These are phyloP conservation scores for Baudoinia panamericana DNA, from an alignment of 495 filamentous ascomycete species.

Conservation along the genomic window DNA sequence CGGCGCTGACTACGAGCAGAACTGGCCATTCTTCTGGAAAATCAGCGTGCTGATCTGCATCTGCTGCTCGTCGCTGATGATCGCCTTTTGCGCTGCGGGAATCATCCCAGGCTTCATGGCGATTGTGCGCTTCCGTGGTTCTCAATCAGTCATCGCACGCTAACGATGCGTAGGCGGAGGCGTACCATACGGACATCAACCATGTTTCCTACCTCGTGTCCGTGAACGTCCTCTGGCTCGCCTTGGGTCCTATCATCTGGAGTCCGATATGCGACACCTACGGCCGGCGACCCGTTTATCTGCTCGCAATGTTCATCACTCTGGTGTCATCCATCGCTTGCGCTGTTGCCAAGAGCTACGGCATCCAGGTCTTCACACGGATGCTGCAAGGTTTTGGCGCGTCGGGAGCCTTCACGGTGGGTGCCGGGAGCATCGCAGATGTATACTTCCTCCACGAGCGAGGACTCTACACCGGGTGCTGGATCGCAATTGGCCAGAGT, in stretches of 20 bases:
- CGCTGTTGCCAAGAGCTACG: constrained; percentile 1
- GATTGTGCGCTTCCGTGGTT: background rate
- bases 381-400: constrained; percentile 2
- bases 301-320: background rate
- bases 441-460: background rate
- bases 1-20: background rate
- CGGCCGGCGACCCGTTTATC: background rate
- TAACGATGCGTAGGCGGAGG: background rate
- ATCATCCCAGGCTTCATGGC: background rate
- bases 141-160: background rate
- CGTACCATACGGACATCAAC: background rate
- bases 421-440: background rate
- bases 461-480: background rate
- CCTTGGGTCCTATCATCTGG: constrained; percentile 2
- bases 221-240: constrained; percentile 1
- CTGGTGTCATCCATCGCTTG: background rate
- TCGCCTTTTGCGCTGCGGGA: background rate
- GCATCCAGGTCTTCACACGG: background rate
- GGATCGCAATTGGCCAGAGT: background rate
- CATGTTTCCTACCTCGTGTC: constrained; percentile 4
- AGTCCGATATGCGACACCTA: background rate
- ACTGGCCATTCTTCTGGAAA: background rate
- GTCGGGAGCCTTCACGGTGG: background rate
- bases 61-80: background rate
- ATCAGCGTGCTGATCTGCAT: background rate